phyloP scores from a whole-genome alignment of 2,329 filamentous ascomycete species.

The Monilinia vaccinii-corymbosi region DNA sequence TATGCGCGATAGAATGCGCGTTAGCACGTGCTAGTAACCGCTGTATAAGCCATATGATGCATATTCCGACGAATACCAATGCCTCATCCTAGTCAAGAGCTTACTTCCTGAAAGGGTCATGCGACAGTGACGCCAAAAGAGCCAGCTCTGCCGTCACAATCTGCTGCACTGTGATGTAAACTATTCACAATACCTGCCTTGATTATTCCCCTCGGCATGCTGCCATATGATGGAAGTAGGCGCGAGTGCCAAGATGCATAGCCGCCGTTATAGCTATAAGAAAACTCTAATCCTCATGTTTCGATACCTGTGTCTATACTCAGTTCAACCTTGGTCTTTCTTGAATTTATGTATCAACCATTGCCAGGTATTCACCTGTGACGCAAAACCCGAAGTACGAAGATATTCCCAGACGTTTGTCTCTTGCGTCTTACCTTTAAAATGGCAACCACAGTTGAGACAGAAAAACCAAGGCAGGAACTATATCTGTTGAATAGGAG shows the following conservation, averaged over 20 bases:
- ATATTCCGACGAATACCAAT: no score
- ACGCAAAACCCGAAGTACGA: background rate
- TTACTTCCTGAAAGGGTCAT: no score
- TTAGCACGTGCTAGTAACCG: no score
- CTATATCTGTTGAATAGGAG: background rate
- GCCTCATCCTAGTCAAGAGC: no score
- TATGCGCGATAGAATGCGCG: no score
- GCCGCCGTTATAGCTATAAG: background rate
- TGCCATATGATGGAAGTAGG: no score
- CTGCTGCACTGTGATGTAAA: background rate
- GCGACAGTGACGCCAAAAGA: no score
- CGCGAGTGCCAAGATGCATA: background rate
- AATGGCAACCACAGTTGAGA: background rate
- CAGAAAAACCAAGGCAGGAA: background rate
- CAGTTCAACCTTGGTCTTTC: background rate
- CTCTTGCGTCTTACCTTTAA: background rate
- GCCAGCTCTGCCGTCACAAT: no score
- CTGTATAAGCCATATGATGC: no score
- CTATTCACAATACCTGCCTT: no score
- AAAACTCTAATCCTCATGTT: background rate
- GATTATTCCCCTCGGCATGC: background rate
- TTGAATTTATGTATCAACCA: background rate
- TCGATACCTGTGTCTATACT: background rate
- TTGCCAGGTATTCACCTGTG: background rate
- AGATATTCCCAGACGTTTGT: background rate